phyloP scores from a whole-genome alignment of 352 stramenopile species.

The Nothophytophthora sp. region DNA sequence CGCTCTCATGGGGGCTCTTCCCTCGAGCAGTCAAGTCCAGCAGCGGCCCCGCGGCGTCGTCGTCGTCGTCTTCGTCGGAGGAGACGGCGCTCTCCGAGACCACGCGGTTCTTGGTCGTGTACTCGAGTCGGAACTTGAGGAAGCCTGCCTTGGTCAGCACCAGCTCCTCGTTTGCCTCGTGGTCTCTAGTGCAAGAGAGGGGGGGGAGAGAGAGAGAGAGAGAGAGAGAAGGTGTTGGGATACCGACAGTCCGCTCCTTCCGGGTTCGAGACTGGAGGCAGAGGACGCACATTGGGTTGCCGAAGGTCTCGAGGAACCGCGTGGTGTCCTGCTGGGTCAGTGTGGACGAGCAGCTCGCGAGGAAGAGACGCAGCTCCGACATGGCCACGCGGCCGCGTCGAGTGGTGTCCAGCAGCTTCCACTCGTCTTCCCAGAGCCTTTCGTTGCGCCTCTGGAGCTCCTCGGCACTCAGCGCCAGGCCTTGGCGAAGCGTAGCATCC shows the following conservation, averaged over 20 bases:
- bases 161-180: slow-evolving; percentile 25
- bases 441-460: slow-evolving; percentile 23
- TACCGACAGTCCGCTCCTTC: background rate
- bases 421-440: slow-evolving; percentile 48
- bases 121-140: slow-evolving; percentile 55
- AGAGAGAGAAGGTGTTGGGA: background rate
- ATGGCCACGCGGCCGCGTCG: slow-evolving; percentile 35
- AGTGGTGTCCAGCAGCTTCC: slow-evolving; percentile 61
- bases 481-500: background rate
- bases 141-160: slow-evolving; percentile 50
- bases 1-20: too few species aligned
- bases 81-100: slow-evolving; percentile 32
- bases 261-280: too few species aligned
- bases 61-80: slow-evolving; percentile 38
- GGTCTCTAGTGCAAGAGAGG: too few species aligned
- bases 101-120: slow-evolving; percentile 31
- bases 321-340: slow-evolving; percentile 44
- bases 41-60: too few species aligned
- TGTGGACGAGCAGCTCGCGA: slow-evolving; percentile 41
- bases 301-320: slow-evolving; percentile 60
- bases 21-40: too few species aligned
- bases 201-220: background rate
- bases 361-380: slow-evolving; percentile 48
- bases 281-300: slow-evolving; percentile 28
- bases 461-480: slow-evolving; percentile 10